These are phyloP conservation scores for Glycine soja DNA, from an alignment of 306 rosid species.

Conservation along the genomic window DNA sequence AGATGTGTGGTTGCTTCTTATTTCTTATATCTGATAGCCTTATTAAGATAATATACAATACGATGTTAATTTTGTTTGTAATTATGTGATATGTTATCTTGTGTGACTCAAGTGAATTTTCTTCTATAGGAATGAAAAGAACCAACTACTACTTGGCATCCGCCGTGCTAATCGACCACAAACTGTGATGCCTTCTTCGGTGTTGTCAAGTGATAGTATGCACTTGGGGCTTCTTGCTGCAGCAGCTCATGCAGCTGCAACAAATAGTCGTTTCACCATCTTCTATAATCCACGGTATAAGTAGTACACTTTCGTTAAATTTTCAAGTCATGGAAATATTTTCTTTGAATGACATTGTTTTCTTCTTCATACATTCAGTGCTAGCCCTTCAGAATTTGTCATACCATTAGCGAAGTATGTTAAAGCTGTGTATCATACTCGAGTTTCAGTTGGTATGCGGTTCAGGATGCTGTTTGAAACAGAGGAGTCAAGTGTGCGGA, in stretches of 20 bases:
- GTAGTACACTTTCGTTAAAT: neutral
- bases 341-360: slow-evolving; percentile 30
- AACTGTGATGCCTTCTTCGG: slow-evolving; percentile 98
- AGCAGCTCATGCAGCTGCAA: slow-evolving; percentile 99
- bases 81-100: slow-evolving; percentile 10
- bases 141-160: slow-evolving; percentile 91
- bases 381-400: slow-evolving; percentile 96
- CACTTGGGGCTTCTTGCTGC: slow-evolving; percentile 99
- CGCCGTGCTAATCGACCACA: slow-evolving; percentile 93
- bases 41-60: neutral
- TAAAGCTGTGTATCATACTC: slow-evolving; percentile 95
- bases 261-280: slow-evolving; percentile 95
- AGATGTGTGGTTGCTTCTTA: slow-evolving; percentile 1
- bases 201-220: slow-evolving; percentile 98
- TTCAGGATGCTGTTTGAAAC: slow-evolving; percentile 99
- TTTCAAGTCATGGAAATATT: neutral
- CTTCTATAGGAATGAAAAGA: slow-evolving; percentile 84
- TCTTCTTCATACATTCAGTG: slow-evolving; percentile 60
- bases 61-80: neutral
- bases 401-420: slow-evolving; percentile 87
- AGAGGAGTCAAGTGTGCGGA: slow-evolving; percentile 95
- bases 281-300: slow-evolving; percentile 93
- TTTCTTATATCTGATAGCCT: neutral
- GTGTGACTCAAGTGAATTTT: slow-evolving; percentile 28
- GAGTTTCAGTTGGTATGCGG: slow-evolving; percentile 98